Evolutionary conservation across 2,329 filamentous ascomycete species (phyloP), one percentile per base, ranked within the genome.

Genomic region (Diaporthe sp.): DNA sequence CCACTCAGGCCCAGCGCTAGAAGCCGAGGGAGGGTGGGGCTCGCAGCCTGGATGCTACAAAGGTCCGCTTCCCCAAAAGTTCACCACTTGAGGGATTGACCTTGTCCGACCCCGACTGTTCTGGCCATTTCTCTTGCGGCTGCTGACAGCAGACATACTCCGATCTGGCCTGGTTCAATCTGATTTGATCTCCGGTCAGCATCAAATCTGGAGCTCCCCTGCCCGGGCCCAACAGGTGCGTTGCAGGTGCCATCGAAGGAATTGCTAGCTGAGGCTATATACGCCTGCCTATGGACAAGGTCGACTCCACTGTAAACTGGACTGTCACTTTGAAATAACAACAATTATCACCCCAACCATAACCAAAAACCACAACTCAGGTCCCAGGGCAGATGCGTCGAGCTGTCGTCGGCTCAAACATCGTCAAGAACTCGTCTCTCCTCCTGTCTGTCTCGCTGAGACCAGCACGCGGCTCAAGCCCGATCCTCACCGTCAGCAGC

Each of bases 21-120:
- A 61, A 30, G 32, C 55, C 55, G 55, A n/a, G n/a, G 44, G 44
- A 51, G 59, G 70, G 70, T 63, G 56, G 70, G 56, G 55, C 69
- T 39, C 56, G 56, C 70, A 71, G 70, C 56, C 56, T 63, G 35
- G 37, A 65, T 53, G 70, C 70, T 71, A 71, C 56, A 53, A 32
- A 71, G 32, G 70, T 35, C 70, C 56, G 70, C 70, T 42, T 53
- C 70, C 53, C 70, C 56, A 71, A 71, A 71, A 71, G 70, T 42
- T 63, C 56, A 71, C 70, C 37, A 71, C 70, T 71, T 63, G 44
- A 53, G 25, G 51, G 32, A 71, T 71, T 51, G 69, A 32, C 69
- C 37, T 39, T 37, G 44, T 37, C 63, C 42, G 63, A 53, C 61
- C 30, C 30, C 30, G 44, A 55, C 61, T 32, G 17, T 27, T 51